A percentile compares a stretch with the other conserved stretches of the same genome.
Conservation (phyloP, 140 eudicot genomes). For the Bidens hawaiensis region DNA sequence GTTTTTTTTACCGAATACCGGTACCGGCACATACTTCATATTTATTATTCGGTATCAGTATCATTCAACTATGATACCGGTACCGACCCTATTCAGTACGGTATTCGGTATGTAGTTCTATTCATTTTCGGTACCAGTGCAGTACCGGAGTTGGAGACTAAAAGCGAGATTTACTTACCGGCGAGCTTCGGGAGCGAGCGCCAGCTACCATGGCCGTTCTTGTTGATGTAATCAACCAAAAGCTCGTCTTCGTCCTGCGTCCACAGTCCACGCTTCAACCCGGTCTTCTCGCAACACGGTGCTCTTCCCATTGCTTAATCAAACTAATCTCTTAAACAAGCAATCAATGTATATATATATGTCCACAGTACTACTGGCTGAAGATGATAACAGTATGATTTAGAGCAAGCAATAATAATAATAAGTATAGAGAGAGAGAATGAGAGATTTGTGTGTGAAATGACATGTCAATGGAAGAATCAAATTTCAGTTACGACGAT, state of each 20-base stretch:
- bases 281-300: conserved; percentile 84
- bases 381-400: not conserved
- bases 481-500: conserved; percentile 24
- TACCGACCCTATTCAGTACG: too few species aligned
- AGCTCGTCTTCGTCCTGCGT: conserved; percentile 89
- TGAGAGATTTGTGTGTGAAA: conserved; percentile 25
- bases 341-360: conserved; percentile 6
- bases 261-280: conserved; percentile 95
- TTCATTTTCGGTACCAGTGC: too few species aligned
- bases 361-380: too few species aligned
- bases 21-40: too few species aligned
- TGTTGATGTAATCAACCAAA: conserved; percentile 53
- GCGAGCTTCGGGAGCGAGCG: conserved; percentile 89
- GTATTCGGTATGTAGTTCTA: too few species aligned
- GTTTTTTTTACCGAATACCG: too few species aligned
- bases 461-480: conserved; percentile 42
- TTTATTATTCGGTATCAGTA: too few species aligned
- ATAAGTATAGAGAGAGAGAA: conserved; percentile 23
- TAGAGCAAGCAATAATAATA: too few species aligned
- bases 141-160: too few species aligned
- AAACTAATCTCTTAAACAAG: not conserved
- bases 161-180: conserved; percentile 31
- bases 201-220: conserved; percentile 94
- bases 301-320: conserved; percentile 59
- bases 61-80: too few species aligned